Conservation (phyloP, 2,329 filamentous ascomycete species). For the Graphium sp. region DNA sequence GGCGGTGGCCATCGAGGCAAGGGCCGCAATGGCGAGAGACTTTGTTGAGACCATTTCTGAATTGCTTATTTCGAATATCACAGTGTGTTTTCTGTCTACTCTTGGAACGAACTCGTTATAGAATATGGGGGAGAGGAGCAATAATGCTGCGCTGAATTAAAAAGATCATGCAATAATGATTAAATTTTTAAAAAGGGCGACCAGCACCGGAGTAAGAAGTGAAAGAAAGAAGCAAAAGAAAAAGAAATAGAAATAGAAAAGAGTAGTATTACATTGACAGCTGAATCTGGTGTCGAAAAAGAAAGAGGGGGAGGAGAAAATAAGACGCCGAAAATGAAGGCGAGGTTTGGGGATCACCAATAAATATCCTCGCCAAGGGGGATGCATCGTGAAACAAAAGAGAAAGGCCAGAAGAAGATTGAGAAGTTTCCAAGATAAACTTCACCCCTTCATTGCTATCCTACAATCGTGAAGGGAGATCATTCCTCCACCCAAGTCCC, state of each 20-base stretch:
- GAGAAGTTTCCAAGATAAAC: no score
- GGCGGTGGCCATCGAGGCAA: background rate
- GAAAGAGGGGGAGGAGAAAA: background rate
- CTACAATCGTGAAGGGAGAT: no score
- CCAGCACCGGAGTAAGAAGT: slow-evolving; percentile 2
- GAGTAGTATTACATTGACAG: background rate
- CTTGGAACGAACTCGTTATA: background rate
- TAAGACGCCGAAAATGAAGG: no score
- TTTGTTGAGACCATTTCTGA: slow-evolving; percentile 1
- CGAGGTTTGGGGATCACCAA: no score
- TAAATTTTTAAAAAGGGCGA: slow-evolving; percentile 1
- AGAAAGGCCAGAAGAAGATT: no score
- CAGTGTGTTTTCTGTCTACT: background rate
- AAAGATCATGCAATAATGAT: background rate
- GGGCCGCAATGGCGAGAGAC: slow-evolving; percentile 1
- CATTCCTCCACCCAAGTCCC: no score
- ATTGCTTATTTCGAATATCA: no score
- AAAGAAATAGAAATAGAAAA: background rate
- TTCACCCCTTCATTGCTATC: no score
- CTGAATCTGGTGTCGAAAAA: background rate
- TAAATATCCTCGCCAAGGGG: no score
- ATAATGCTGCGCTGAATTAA: background rate
- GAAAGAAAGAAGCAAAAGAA: background rate
- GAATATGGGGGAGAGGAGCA: background rate
- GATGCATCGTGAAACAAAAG: no score